Base-by-base conservation (phyloP, 257 asterid species). In the Euphrasia confusa region DNA sequence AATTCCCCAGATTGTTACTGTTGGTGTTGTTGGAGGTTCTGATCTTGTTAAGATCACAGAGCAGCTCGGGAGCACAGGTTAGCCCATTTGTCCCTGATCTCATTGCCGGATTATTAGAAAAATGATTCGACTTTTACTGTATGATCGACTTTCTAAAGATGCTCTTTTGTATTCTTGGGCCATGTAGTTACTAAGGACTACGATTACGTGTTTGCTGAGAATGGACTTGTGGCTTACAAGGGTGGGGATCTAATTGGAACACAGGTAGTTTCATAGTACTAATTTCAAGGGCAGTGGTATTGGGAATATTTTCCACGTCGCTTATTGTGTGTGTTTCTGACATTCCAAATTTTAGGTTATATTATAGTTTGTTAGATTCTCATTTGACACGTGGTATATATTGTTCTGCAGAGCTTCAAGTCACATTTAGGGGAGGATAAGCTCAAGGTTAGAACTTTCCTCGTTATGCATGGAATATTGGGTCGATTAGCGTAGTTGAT, bases 1-100 rank as follows among this genome's bases (percentile, higher is more conserved):
- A 56, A 61, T 65, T 53, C 73, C 54, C 26, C 78, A 92, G 99
- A 91, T 85, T 70, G 90, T 83, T 57, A 79, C 83, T 3, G 83
- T 89, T 61, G 99, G 99, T 54, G 87, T 93, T 47, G 99, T 93
- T 75, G 99, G 99, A 67, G 99, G 99, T 75, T 93, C 99, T 57
- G 99, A 93, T 74, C 86, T 93, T 55, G 87, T 85, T 45, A 93
- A 89, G 85, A 93, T 93, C 78, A 80, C 99, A 30, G 97, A 93
- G 67, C 97, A 93, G 83, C 97, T 93, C 58, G 99, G 97, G 44
- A 71, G 52, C 13, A 53, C 95, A 76, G 96, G 99, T 92, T 42
- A 65, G 58, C 72, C 68, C 68, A 9, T 32, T 28, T 52, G 12
- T 27, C 44, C 63, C 56, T 58, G 39, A 26, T 71, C 48, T 60